These are phyloP conservation scores for Wickerhamomyces tratensis DNA, from an alignment of 805 yeast genomes.

Conservation along the genomic window DNA sequence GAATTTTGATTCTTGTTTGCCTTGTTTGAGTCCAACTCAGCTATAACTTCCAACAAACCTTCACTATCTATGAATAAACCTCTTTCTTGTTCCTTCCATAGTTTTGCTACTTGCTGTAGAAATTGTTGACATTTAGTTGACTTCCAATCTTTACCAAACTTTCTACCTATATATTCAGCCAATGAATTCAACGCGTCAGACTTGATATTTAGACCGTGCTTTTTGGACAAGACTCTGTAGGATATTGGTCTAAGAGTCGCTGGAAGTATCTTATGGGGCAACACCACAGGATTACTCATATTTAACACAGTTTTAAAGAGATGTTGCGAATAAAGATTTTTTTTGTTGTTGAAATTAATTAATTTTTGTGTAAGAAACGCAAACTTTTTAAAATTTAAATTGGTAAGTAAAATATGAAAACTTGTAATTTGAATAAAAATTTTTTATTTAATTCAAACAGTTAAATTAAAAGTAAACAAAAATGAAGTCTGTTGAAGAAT, in stretches of 20 bases:
- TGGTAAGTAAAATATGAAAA: too few species aligned
- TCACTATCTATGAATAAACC: slow-evolving; percentile 80
- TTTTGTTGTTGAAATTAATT: too few species aligned
- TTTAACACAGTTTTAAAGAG: too few species aligned
- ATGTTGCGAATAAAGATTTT: too few species aligned
- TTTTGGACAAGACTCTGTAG: slow-evolving; percentile 80
- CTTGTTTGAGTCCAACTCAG: slow-evolving; percentile 33
- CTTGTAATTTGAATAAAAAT: too few species aligned
- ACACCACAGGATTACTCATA: slow-evolving; percentile 28
- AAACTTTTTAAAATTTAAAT: too few species aligned
- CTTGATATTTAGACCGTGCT: slow-evolving; percentile 84
- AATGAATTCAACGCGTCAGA: slow-evolving; percentile 70
- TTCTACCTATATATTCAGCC: slow-evolving; percentile 66
- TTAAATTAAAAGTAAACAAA: too few species aligned
- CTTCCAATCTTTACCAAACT: slow-evolving; percentile 84
- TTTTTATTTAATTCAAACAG: too few species aligned
- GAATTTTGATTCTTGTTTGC: too few species aligned
- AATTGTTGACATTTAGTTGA: slow-evolving; percentile 49
- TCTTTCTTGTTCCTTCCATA: slow-evolving; percentile 86
- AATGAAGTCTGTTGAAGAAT: background rate
- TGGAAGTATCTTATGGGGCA: slow-evolving; percentile 74
- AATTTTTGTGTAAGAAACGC: too few species aligned
- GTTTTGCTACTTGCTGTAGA: slow-evolving; percentile 67
- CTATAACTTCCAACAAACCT: slow-evolving; percentile 52
- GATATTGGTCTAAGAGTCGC: slow-evolving; percentile 86